phyloP scores from a whole-genome alignment of 805 yeast genomes.

The Kuraishia hungarica region DNA sequence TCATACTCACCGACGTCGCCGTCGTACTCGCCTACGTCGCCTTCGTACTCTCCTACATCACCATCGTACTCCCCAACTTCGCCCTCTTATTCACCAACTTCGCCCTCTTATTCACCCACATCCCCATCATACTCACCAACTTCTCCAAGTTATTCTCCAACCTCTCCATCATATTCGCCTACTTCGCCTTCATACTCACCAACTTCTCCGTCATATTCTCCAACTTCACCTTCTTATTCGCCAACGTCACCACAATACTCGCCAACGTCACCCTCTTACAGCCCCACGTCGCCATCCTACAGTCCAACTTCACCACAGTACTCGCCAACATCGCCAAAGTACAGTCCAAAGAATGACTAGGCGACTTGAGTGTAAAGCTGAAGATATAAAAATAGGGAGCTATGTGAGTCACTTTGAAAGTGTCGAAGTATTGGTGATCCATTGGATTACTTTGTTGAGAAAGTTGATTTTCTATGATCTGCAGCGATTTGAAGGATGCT shows the following conservation, averaged over 20 bases:
- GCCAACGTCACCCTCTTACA: slow-evolving; percentile 65
- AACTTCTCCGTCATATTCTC: slow-evolving; percentile 64
- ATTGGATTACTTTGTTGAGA: background rate
- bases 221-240: slow-evolving; percentile 54
- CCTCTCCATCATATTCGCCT: slow-evolving; percentile 74
- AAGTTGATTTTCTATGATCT: background rate
- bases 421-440: background rate
- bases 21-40: slow-evolving; percentile 43
- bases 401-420: background rate
- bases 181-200: slow-evolving; percentile 66
- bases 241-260: slow-evolving; percentile 74
- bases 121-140: slow-evolving; percentile 59
- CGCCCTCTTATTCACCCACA: slow-evolving; percentile 45
- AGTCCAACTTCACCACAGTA: slow-evolving; percentile 52
- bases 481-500: background rate
- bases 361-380: background rate
- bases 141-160: slow-evolving; percentile 64
- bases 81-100: slow-evolving; percentile 50
- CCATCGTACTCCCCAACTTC: slow-evolving; percentile 50
- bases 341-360: slow-evolving; percentile 35
- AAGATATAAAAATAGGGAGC: background rate
- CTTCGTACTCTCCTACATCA: slow-evolving; percentile 41
- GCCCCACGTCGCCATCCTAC: slow-evolving; percentile 70
- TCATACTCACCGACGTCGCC: slow-evolving; percentile 71
- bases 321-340: slow-evolving; percentile 45